Evolutionary conservation across 306 rosid genomes (phyloP).

Genomic region (Dryas drummondii): DNA sequence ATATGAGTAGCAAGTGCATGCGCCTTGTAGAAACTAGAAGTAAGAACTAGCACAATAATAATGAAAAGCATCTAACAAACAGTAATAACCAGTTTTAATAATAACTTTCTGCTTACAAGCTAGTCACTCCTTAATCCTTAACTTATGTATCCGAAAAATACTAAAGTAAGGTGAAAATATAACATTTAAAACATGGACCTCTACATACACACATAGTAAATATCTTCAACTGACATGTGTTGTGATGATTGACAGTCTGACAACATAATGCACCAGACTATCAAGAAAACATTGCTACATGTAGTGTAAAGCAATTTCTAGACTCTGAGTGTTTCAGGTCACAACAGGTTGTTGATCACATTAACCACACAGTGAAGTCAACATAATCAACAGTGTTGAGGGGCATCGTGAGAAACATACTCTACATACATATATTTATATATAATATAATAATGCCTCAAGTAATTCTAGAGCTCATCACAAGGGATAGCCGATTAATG

Average conservation of each 20-base stretch:
- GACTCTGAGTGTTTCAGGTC: background rate
- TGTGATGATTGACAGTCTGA: background rate
- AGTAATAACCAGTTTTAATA: background rate
- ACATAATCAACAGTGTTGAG: background rate
- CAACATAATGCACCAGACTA: background rate
- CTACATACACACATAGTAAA: background rate
- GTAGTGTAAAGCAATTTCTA: too few species aligned
- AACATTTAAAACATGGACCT: background rate
- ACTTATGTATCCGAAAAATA: background rate
- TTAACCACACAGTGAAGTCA: background rate
- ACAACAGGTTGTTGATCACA: background rate
- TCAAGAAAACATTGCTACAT: too few species aligned
- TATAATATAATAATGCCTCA: background rate
- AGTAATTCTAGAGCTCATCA: background rate
- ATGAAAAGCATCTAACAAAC: background rate
- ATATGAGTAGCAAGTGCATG: background rate
- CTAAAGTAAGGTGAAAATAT: background rate
- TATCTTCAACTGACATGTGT: background rate
- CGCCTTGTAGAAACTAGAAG: slow-evolving; percentile 7
- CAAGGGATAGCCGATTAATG: background rate
- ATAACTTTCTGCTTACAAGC: slow-evolving; percentile 1
- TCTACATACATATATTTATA: background rate
- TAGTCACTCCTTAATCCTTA: background rate
- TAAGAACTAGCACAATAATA: slow-evolving; percentile 1
- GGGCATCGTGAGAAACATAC: background rate